Percentiles rank a stretch among this genome's conserved stretches.
These are phyloP conservation scores for Hemileccinum rubropunctum DNA, from an alignment of 768 basidiomycete species.

Conservation along the genomic window DNA sequence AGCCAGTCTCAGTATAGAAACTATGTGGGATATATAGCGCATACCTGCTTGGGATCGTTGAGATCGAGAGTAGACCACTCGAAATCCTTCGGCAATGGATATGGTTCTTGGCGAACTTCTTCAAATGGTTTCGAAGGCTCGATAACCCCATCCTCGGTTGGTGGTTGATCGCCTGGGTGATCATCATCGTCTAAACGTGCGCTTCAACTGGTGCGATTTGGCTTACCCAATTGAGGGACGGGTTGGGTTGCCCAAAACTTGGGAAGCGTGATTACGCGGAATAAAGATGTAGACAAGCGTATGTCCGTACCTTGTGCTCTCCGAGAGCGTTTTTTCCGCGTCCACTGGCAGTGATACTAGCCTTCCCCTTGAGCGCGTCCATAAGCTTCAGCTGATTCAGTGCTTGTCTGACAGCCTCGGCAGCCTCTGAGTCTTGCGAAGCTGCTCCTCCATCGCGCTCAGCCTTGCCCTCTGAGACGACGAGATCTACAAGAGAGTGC, in stretches of 20 bases:
- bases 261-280: slow-evolving; percentile 5
- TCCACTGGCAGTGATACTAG: slow-evolving; percentile 71
- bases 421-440: slow-evolving; percentile 59
- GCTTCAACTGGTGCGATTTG: background rate
- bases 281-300: slow-evolving; percentile 3
- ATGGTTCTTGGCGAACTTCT: slow-evolving; percentile 86
- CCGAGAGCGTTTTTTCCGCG: slow-evolving; percentile 78
- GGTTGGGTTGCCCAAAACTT: slow-evolving; percentile 99
- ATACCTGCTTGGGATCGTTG: slow-evolving; percentile 68
- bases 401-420: slow-evolving; percentile 67
- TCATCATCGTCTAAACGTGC: background rate
- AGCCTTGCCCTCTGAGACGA: slow-evolving; percentile 59
- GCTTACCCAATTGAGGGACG: slow-evolving; percentile 79
- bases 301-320: slow-evolving; percentile 73
- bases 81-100: slow-evolving; percentile 87
- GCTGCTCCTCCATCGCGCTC: slow-evolving; percentile 45
- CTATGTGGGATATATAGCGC: background rate
- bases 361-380: slow-evolving; percentile 82
- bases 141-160: slow-evolving; percentile 81
- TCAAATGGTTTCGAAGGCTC: slow-evolving; percentile 74
- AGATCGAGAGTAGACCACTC: slow-evolving; percentile 88
- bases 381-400: slow-evolving; percentile 79
- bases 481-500: slow-evolving; percentile 61
- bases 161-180: slow-evolving; percentile 55
- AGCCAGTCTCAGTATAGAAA: slow-evolving; percentile 1